Evolutionary conservation across 169 alveolate genomes (phyloP).

Genomic region (Eimeria tenella): DNA sequence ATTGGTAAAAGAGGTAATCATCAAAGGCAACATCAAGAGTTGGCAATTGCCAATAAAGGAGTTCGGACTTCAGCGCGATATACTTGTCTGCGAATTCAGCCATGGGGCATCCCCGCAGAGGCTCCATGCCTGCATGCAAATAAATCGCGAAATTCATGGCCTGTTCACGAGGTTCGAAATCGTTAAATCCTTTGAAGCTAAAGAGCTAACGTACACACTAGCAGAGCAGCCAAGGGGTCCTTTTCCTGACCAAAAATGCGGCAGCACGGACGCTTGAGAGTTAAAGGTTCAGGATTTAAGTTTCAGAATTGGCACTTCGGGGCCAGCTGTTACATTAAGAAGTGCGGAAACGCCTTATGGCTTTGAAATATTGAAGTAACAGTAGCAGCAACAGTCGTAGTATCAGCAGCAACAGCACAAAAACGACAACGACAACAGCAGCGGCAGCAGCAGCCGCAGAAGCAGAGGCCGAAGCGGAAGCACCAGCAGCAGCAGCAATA

Average conservation of each 20-base stretch:
- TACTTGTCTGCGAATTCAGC: slow-evolving; percentile 56
- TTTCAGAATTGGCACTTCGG: background rate
- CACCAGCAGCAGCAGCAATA: no score
- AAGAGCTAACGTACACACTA: no score
- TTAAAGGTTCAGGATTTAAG: background rate
- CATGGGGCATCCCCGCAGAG: slow-evolving; percentile 46
- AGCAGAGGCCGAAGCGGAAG: no score
- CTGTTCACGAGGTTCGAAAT: background rate
- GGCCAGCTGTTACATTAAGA: background rate
- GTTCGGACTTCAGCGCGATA: slow-evolving; percentile 66
- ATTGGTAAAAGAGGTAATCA: slow-evolving; percentile 22
- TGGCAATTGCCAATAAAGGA: slow-evolving; percentile 70
- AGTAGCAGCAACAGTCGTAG: no score
- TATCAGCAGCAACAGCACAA: no score
- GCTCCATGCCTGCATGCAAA: slow-evolving; percentile 49
- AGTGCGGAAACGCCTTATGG: no score
- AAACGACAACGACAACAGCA: no score
- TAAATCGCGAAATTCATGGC: background rate
- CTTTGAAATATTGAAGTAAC: no score
- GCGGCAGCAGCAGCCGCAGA: no score
- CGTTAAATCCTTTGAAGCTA: no score
- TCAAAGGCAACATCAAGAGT: slow-evolving; percentile 65
- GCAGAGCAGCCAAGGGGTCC: no score
- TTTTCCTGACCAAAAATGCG: background rate
- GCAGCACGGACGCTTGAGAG: background rate